Conservation (phyloP, 2,329 filamentous ascomycete genomes). For the Fusarium incarnatum region DNA sequence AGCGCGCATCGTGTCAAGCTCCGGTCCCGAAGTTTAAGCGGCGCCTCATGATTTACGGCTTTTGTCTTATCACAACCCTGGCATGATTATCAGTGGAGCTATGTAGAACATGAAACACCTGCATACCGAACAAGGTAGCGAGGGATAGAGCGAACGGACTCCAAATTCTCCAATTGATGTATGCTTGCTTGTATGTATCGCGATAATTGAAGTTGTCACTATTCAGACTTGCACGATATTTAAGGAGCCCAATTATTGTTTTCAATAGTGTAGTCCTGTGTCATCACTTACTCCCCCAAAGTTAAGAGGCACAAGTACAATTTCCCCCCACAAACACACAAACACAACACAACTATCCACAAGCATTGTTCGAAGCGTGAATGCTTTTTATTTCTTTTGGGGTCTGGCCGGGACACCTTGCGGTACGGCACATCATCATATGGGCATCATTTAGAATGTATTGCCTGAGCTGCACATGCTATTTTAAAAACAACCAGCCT, state of each 20-base stretch:
- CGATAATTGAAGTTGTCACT: not conserved
- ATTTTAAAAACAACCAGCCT: constrained; percentile 56
- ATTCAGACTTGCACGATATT: not conserved
- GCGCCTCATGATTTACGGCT: constrained; percentile 5
- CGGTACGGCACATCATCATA: constrained; percentile 41
- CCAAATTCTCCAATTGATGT: not conserved
- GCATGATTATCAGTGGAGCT: constrained; percentile 26
- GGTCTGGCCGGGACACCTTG: constrained; percentile 36
- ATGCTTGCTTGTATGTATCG: not conserved
- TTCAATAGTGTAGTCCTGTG: not conserved
- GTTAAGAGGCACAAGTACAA: not conserved
- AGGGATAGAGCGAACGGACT: not conserved
- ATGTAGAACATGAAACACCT: constrained; percentile 12
- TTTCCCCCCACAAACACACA: not conserved
- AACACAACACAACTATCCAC: not conserved
- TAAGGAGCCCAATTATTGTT: not conserved
- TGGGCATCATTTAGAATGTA: constrained; percentile 54
- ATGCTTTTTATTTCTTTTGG: constrained; percentile 41
- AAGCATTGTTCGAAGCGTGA: constrained; percentile 34
- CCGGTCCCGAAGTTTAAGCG: constrained; percentile 43
- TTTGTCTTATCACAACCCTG: constrained; percentile 9
- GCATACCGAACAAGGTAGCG: not conserved
- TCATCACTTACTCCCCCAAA: not conserved
- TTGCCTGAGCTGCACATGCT: constrained; percentile 56
- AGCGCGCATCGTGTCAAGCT: constrained; percentile 40